A percentile compares a stretch with the other conserved stretches of the same genome.
Conservation (phyloP, 257 asterid species). For the Eucommia ulmoides region DNA sequence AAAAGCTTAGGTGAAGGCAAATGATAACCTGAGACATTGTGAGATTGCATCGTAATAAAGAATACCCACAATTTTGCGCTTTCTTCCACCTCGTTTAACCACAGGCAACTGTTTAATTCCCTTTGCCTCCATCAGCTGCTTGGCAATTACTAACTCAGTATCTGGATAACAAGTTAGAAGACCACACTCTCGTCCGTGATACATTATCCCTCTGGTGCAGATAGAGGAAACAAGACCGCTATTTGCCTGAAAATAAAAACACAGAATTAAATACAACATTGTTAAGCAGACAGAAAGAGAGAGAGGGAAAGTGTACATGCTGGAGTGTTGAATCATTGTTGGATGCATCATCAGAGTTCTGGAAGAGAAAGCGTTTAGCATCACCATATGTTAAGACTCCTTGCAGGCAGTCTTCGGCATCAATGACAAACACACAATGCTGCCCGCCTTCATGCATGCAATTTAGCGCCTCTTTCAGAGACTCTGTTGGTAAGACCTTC, state of each 20-base stretch:
- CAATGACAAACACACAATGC: constrained; percentile 61
- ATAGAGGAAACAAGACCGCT: constrained; percentile 57
- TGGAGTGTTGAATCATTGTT: constrained; percentile 20
- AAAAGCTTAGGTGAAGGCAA: neutral
- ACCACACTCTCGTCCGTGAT: constrained; percentile 63
- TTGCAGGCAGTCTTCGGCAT: constrained; percentile 55
- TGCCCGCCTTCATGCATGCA: constrained; percentile 67
- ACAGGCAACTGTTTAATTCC: constrained; percentile 89
- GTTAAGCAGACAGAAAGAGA: no score
- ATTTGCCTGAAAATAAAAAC: constrained; percentile 31
- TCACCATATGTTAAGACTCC: constrained; percentile 88
- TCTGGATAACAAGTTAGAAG: constrained; percentile 79
- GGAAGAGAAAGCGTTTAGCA: constrained; percentile 39
- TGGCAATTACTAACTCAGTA: constrained; percentile 75
- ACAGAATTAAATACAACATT: neutral
- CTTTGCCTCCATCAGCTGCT: constrained; percentile 97
- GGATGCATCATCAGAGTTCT: constrained; percentile 36
- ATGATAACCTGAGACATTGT: constrained; percentile 69
- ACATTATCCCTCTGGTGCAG: constrained; percentile 70
- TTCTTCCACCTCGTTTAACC: constrained; percentile 58
- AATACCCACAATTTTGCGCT: constrained; percentile 44
- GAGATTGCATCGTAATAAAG: constrained; percentile 74
- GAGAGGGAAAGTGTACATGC: constrained; percentile 58
- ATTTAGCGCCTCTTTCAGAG: constrained; percentile 57
- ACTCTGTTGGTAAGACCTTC: constrained; percentile 48